Conservation (phyloP, 2,329 filamentous ascomycete genomes). For the Diaporthe capsici region DNA sequence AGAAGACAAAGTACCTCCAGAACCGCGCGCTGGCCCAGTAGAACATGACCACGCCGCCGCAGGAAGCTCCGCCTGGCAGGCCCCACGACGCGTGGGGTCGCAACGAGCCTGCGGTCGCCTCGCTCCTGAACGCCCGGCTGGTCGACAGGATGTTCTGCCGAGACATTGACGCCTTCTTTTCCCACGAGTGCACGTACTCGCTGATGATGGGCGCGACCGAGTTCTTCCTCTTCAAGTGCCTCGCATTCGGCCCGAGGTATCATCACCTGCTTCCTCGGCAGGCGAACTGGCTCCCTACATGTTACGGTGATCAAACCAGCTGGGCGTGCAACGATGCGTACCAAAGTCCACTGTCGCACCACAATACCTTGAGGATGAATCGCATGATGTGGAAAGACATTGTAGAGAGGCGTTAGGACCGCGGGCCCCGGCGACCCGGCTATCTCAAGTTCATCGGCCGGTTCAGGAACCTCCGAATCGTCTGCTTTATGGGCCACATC, state of each 20-base stretch:
- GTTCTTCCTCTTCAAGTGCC: slow-evolving; percentile 19
- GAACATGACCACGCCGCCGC: not conserved
- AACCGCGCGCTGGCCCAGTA: slow-evolving; percentile 16
- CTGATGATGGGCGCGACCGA: slow-evolving; percentile 21
- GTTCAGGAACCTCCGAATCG: slow-evolving; percentile 12
- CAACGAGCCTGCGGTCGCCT: not conserved
- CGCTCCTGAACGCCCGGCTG: slow-evolving; percentile 11
- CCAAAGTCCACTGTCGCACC: not conserved
- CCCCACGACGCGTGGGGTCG: not conserved
- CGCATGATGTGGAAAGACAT: slow-evolving; percentile 2
- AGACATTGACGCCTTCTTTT: slow-evolving; percentile 11
- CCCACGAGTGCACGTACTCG: slow-evolving; percentile 16
- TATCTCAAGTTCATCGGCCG: slow-evolving; percentile 20
- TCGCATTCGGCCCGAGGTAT: not conserved
- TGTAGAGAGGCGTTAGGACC: not conserved
- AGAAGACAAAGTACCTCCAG: slow-evolving; percentile 19
- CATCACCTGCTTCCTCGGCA: slow-evolving; percentile 15
- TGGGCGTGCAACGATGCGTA: not conserved
- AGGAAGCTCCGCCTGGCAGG: not conserved
- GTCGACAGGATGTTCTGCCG: not conserved
- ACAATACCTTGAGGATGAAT: not conserved
- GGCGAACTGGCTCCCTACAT: not conserved
- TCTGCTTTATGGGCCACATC: slow-evolving; percentile 5
- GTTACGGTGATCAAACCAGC: not conserved
- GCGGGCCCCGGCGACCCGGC: not conserved